phyloP scores from a whole-genome alignment of 2,329 filamentous ascomycete species.

The Colletotrichum euphorbiae region DNA sequence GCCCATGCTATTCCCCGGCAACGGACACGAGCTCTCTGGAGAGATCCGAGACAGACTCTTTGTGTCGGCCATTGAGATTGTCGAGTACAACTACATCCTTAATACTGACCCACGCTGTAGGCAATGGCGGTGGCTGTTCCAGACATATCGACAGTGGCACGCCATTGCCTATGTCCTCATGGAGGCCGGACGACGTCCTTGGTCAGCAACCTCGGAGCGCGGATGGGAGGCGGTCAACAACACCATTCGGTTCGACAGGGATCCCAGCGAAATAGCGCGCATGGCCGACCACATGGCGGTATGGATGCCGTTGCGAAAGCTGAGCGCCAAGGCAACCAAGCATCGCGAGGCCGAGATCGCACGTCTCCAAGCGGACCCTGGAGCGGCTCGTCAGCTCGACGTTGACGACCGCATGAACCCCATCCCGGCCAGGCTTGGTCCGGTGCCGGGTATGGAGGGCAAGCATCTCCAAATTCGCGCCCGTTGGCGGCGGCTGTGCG shows the following conservation, averaged over 20 bases:
- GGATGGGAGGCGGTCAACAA: constrained; percentile 60
- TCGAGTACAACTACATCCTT: constrained; percentile 75
- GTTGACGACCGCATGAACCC: constrained; percentile 59
- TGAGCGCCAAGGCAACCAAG: constrained; percentile 64
- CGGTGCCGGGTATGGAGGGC: constrained; percentile 59
- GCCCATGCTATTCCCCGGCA: constrained; percentile 72
- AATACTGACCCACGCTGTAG: constrained; percentile 66
- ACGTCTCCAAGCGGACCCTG: constrained; percentile 60
- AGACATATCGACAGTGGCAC: constrained; percentile 65
- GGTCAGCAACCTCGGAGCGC: constrained; percentile 62
- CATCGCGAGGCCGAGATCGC: constrained; percentile 64
- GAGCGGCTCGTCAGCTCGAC: constrained; percentile 63
- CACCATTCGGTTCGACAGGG: constrained; percentile 50
- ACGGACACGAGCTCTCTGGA: constrained; percentile 66
- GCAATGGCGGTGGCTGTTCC: constrained; percentile 62
- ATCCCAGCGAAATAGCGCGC: constrained; percentile 57
- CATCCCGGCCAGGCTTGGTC: constrained; percentile 59
- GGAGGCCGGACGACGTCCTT: constrained; percentile 59
- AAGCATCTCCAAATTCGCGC: constrained; percentile 59
- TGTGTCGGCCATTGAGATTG: constrained; percentile 77
- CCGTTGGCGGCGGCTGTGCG: constrained; percentile 60
- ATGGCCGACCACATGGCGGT: constrained; percentile 60
- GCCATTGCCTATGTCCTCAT: constrained; percentile 62
- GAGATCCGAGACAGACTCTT: constrained; percentile 77
- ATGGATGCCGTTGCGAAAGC: constrained; percentile 65